Evolutionary conservation across 345 rosid species (phyloP), one percentile per base, ranked within the genome.

Genomic region (Arabis alpina): DNA sequence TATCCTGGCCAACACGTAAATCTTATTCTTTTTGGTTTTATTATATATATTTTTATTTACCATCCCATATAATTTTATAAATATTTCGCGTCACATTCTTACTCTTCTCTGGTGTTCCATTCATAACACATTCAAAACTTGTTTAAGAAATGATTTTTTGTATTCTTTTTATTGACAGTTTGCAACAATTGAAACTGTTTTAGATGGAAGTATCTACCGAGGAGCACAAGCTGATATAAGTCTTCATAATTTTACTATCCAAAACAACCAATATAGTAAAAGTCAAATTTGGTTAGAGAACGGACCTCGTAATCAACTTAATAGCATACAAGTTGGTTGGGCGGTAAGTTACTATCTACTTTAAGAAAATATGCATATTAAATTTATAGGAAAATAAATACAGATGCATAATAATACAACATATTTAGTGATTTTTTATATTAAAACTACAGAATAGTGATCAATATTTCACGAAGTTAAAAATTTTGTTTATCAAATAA

Each of bases 241-340:
- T 43, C 6, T 72, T 48, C 76, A 72, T 36, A n/a, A 36, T 3
- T 0, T 49, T 14, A 36, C 15, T 15, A 19, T 49, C 0, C 25
- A 0, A 40, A 3, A 4, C 0, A 25, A 54, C 4, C 71, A 73
- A 8, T 45, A 10, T 0, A 48, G 66, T 48, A 57, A 49, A 57
- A 49, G 27, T 47, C 71, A 64, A 15, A 73, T 73, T 55, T 73
- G 71, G 71, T 3, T 73, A 16, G 66, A 74, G 56, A 74, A 57
- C 59, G 61, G 47, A 50, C 49, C 36, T 70, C 60, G 3, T 13
- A 5, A 4, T 52, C 24, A 51, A 9, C 67, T 70, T 15, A 66
- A 50, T 40, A 66, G 71, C 40, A 40, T 57, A 39, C 66, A 74
- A 66, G 72, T 40, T 43, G 54, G 69, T 27, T 70, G 77, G 73